Evolutionary conservation across 2,329 filamentous ascomycete genomes (phyloP).

Genomic region (Alternaria sp.): DNA sequence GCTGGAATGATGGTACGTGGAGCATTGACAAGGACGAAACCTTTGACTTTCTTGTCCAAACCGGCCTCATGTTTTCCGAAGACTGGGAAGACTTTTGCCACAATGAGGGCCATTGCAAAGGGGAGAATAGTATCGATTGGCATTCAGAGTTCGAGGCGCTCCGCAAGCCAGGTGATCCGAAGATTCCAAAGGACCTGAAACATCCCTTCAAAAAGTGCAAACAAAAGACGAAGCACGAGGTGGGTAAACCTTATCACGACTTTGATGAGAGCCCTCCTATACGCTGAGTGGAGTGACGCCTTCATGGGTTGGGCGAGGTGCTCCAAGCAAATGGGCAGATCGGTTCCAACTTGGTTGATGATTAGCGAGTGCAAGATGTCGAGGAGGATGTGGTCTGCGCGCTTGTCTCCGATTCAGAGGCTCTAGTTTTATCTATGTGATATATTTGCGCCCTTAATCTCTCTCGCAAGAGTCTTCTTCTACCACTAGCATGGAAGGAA

Average conservation of each 20-base stretch:
- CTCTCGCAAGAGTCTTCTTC: not conserved
- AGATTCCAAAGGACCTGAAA: not conserved
- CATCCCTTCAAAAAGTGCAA: not conserved
- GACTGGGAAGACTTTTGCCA: conserved; percentile 22
- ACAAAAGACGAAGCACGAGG: not conserved
- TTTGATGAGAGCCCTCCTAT: not conserved
- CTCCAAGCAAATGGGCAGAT: not conserved
- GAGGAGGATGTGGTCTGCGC: not conserved
- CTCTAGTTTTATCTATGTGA: not conserved
- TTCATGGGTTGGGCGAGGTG: not conserved
- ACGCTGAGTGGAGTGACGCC: not conserved
- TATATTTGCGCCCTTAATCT: not conserved
- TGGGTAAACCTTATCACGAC: not conserved
- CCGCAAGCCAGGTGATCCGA: not conserved
- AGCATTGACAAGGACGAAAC: conserved; percentile 13
- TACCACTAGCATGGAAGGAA: not conserved
- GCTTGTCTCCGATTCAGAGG: too few relatives aligned
- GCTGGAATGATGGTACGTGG: conserved; percentile 16
- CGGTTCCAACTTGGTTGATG: not conserved
- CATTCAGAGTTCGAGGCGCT: not conserved
- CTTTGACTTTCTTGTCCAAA: conserved; percentile 8
- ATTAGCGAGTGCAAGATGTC: not conserved
- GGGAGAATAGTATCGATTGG: not conserved
- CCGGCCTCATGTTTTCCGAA: conserved; percentile 16
- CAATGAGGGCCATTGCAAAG: conserved; percentile 5